phyloP scores from a whole-genome alignment of 2,329 filamentous ascomycete species.

The Colletotrichum spinosum region DNA sequence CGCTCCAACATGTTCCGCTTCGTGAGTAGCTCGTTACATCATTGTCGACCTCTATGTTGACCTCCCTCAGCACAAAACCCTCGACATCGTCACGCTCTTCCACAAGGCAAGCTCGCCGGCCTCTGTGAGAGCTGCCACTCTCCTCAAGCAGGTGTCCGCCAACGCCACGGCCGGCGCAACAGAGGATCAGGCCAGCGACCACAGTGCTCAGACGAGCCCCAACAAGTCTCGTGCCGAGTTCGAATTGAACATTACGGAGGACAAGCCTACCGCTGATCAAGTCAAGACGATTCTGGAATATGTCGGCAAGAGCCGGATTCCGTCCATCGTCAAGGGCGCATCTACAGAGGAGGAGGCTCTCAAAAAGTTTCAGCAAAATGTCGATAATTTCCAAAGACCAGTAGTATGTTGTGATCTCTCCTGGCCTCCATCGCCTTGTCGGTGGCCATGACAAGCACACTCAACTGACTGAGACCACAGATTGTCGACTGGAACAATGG shows the following conservation, averaged over 20 bases:
- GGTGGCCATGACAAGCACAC: neutral
- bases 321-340: conserved; percentile 78
- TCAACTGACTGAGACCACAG: conserved; percentile 45
- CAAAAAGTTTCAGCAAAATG: conserved; percentile 78
- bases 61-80: conserved; percentile 73
- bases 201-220: conserved; percentile 67
- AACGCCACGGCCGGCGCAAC: conserved; percentile 76
- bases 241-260: conserved; percentile 86
- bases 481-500: conserved; percentile 96
- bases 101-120: conserved; percentile 82
- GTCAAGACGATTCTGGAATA: conserved; percentile 87
- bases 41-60: conserved; percentile 36
- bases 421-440: neutral
- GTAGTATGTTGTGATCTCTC: conserved; percentile 68
- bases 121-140: conserved; percentile 77
- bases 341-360: conserved; percentile 80
- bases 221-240: conserved; percentile 73
- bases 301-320: conserved; percentile 72
- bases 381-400: conserved; percentile 77
- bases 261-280: conserved; percentile 83
- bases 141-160: conserved; percentile 85
- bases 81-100: conserved; percentile 96
- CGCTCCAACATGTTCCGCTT: conserved; percentile 58
- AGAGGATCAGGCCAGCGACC: conserved; percentile 78
- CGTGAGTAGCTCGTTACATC: conserved; percentile 48